Percentiles rank a stretch among this genome's conserved stretches.
These are phyloP conservation scores for Osmanthus fragrans DNA, from an alignment of 257 asterid species.

Conservation along the genomic window DNA sequence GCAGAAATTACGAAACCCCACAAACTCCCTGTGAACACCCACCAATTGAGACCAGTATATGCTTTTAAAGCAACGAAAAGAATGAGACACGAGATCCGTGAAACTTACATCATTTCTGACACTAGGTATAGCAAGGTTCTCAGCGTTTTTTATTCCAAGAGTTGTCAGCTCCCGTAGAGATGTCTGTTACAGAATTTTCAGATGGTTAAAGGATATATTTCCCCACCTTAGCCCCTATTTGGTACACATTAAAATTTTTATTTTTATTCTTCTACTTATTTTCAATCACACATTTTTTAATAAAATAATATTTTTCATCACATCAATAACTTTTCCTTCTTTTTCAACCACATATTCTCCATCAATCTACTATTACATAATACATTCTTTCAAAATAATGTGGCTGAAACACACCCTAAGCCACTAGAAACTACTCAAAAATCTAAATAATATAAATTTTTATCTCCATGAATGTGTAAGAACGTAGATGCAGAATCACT, in stretches of 20 bases:
- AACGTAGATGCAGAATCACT: not conserved
- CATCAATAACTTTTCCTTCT: no score
- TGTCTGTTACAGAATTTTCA: conserved; percentile 54
- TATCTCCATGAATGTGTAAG: not conserved
- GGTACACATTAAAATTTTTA: no score
- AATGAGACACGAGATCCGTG: conserved; percentile 3
- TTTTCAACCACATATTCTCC: no score
- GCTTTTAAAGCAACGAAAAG: conserved; percentile 2
- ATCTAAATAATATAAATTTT: not conserved
- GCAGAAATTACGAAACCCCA: not conserved
- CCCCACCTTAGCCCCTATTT: no score
- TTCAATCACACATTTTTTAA: no score
- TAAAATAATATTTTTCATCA: no score
- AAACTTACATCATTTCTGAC: conserved; percentile 84
- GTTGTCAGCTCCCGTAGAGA: conserved; percentile 84
- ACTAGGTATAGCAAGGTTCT: conserved; percentile 92
- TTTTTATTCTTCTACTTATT: no score
- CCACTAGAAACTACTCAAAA: conserved; percentile 16
- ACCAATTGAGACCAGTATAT: not conserved
- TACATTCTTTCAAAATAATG: no score
- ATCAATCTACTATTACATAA: no score
- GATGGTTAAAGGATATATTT: no score
- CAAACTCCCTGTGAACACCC: not conserved
- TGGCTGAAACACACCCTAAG: no score
- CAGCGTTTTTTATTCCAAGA: conserved; percentile 89